Conservation (phyloP, 2,329 filamentous ascomycete species). For the Zymoseptoria brevis region DNA sequence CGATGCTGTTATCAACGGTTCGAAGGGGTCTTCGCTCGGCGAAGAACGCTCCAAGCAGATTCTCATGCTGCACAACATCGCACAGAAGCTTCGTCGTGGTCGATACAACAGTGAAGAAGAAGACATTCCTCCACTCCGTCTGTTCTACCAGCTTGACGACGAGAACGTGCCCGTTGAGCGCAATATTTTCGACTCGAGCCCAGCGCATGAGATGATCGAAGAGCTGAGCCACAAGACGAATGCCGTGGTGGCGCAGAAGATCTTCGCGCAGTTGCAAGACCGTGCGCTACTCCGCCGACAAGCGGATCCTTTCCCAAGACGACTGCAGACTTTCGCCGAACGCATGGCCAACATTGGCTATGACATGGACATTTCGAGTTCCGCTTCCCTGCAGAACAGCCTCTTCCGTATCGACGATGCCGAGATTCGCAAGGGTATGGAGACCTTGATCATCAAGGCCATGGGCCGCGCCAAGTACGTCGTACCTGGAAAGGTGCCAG, state of each 20-base stretch:
- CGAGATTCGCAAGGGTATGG: slow-evolving; percentile 93
- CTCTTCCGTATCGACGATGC: slow-evolving; percentile 86
- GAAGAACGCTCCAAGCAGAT: slow-evolving; percentile 67
- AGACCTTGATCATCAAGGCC: slow-evolving; percentile 87
- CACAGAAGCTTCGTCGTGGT: slow-evolving; percentile 82
- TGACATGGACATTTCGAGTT: slow-evolving; percentile 81
- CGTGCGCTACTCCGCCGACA: slow-evolving; percentile 90
- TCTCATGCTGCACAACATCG: slow-evolving; percentile 68
- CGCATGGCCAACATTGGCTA: slow-evolving; percentile 88
- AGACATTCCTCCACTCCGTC: slow-evolving; percentile 74
- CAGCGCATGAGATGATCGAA: slow-evolving; percentile 86
- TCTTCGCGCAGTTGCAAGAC: slow-evolving; percentile 71
- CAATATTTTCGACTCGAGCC: slow-evolving; percentile 89
- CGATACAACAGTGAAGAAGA: slow-evolving; percentile 70
- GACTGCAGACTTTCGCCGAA: slow-evolving; percentile 82
- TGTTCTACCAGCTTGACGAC: slow-evolving; percentile 90
- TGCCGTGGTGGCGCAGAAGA: slow-evolving; percentile 75
- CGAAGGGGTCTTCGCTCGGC: slow-evolving; percentile 47
- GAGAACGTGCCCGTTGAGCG: slow-evolving; percentile 95
- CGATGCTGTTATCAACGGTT: slow-evolving; percentile 66
- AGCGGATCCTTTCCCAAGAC: slow-evolving; percentile 73
- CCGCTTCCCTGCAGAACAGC: slow-evolving; percentile 85
- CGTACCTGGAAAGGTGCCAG: slow-evolving; percentile 68
- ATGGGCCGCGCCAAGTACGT: slow-evolving; percentile 97
- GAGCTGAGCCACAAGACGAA: slow-evolving; percentile 94